Conservation (phyloP, 169 alveolate species). For the Plasmodium cynomolgi region DNA sequence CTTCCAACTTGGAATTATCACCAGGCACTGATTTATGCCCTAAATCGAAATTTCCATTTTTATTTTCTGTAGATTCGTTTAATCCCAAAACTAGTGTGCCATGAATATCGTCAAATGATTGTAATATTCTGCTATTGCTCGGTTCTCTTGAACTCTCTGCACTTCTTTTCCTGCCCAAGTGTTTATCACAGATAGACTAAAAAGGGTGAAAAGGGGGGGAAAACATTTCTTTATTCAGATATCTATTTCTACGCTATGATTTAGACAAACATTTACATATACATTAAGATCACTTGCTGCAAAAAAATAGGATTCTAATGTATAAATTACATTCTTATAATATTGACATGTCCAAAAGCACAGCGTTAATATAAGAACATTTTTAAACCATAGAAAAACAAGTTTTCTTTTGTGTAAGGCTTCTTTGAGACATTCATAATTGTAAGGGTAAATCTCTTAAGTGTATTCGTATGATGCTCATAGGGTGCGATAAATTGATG, state of each 20-base stretch:
- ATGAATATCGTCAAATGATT: not conserved
- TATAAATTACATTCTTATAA: not conserved
- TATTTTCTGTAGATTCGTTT: not conserved
- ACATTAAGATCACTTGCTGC: not conserved
- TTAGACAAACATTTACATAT: not conserved
- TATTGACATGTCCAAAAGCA: not conserved
- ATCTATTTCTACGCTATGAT: not conserved
- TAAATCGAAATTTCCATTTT: not conserved
- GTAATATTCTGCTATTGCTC: not conserved
- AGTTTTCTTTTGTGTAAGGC: not conserved
- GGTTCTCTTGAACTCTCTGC: not conserved
- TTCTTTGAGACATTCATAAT: not conserved
- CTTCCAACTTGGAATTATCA: not conserved
- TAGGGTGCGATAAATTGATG: not conserved
- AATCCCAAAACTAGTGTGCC: not conserved
- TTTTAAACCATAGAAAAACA: not conserved
- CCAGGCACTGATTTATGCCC: not conserved
- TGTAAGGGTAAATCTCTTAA: not conserved
- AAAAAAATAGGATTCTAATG: not conserved
- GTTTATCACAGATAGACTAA: not conserved
- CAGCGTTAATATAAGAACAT: not conserved
- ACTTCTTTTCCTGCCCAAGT: not conserved
- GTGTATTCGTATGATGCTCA: not conserved
- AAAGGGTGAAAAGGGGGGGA: not conserved
- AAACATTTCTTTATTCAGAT: not conserved